These are phyloP conservation scores for Ogataea polymorpha DNA, from an alignment of 805 yeast genomes.

Conservation along the genomic window DNA sequence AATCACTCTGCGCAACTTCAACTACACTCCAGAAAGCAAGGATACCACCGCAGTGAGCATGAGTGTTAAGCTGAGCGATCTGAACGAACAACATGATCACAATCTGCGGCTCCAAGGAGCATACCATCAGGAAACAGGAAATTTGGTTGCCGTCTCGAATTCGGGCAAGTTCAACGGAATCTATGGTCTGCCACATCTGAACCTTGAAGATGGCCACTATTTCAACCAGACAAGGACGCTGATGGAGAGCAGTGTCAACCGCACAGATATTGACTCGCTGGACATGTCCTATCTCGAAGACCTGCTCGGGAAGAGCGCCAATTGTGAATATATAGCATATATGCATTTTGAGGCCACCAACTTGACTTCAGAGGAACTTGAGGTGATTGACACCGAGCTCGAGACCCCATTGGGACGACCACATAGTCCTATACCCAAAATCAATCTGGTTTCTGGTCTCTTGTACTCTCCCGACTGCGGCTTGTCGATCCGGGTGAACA, in stretches of 20 bases:
- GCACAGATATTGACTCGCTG: slow-evolving; percentile 39
- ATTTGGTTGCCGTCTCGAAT: slow-evolving; percentile 53
- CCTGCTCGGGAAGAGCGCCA: slow-evolving; percentile 32
- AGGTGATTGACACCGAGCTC: slow-evolving; percentile 69
- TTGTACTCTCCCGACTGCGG: slow-evolving; percentile 92
- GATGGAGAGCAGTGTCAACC: slow-evolving; percentile 42
- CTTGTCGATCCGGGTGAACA: slow-evolving; percentile 40
- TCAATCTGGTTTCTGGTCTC: slow-evolving; percentile 54
- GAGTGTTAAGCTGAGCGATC: slow-evolving; percentile 36
- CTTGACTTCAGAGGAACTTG: slow-evolving; percentile 49
- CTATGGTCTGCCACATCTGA: slow-evolving; percentile 59
- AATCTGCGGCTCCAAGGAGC: slow-evolving; percentile 53
- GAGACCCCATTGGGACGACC: slow-evolving; percentile 78
- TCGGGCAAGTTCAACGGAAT: slow-evolving; percentile 64
- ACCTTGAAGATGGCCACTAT: slow-evolving; percentile 35
- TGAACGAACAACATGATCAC: slow-evolving; percentile 47
- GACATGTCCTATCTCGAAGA: slow-evolving; percentile 35
- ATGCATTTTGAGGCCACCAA: slow-evolving; percentile 67
- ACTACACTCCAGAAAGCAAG: slow-evolving; percentile 8
- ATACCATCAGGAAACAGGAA: slow-evolving; percentile 65
- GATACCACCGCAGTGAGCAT: slow-evolving; percentile 36
- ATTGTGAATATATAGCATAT: slow-evolving; percentile 71
- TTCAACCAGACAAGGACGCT: slow-evolving; percentile 46
- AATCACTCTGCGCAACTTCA: slow-evolving; percentile 18
- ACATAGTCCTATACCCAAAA: slow-evolving; percentile 51